A percentile compares a stretch with the other conserved stretches of the same genome.
Conservation (phyloP, 495 filamentous ascomycete species). For the Cercophora samala region DNA sequence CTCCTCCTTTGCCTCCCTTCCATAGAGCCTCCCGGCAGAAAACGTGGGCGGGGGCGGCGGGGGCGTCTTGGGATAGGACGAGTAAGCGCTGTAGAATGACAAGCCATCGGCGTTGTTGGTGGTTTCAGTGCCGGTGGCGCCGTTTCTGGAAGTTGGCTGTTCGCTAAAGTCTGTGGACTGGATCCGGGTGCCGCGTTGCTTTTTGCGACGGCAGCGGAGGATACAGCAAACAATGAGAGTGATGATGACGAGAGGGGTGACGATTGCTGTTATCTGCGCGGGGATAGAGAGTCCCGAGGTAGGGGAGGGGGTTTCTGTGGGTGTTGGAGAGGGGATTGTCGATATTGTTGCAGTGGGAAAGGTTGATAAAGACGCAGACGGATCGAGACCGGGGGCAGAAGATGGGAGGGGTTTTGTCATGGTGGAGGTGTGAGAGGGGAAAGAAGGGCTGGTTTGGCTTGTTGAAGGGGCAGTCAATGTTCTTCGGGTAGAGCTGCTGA, state of each 20-base stretch:
- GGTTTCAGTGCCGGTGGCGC: neutral
- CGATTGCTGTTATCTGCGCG: neutral
- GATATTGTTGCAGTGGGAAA: neutral
- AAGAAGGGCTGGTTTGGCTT: neutral
- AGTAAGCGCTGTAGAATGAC: neutral
- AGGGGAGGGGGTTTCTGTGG: no score
- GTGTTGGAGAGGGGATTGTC: neutral
- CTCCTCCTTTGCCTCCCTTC: neutral
- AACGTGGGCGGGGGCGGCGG: neutral
- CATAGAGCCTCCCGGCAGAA: neutral
- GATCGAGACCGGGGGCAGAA: neutral
- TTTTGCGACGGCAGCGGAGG: neutral
- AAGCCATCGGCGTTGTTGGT: neutral
- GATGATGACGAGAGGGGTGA: neutral
- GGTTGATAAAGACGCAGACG: neutral
- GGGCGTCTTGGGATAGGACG: neutral
- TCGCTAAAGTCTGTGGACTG: neutral
- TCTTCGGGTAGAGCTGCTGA: neutral
- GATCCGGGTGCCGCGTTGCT: neutral
- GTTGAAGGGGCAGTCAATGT: neutral
- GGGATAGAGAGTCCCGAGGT: neutral
- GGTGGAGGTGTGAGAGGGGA: neutral
- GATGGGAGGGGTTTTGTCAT: neutral
- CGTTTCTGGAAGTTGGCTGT: neutral
- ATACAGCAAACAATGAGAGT: neutral